Evolutionary conservation across 305 asterid genomes (phyloP).

Genomic region (Fraxinus baroniana): DNA sequence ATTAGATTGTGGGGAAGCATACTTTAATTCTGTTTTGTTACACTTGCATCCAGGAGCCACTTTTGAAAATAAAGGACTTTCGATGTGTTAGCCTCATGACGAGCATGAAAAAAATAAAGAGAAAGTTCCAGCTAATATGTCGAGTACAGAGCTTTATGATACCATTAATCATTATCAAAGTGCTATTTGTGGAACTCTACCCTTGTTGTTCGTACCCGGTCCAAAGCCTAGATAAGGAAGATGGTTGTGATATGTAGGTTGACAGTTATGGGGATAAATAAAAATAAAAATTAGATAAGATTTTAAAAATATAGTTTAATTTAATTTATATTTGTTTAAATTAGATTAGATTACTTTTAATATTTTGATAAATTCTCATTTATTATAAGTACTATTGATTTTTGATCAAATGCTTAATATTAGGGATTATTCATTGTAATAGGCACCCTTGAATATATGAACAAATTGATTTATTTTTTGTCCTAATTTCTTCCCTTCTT

Average conservation of each 20-base stretch:
- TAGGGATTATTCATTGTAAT: background rate
- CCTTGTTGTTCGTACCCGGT: background rate
- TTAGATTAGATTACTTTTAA: background rate
- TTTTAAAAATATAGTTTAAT: background rate
- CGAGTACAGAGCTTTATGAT: background rate
- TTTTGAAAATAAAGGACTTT: background rate
- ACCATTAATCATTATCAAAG: background rate
- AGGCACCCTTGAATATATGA: background rate
- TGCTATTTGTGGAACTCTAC: background rate
- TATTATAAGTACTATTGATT: background rate
- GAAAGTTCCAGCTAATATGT: background rate
- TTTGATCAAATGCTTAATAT: background rate
- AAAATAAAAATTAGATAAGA: background rate
- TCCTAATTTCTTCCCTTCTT: background rate
- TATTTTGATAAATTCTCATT: background rate
- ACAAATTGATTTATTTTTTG: no score
- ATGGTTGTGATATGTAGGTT: constrained; percentile 7
- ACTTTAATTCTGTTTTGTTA: background rate
- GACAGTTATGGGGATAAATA: background rate
- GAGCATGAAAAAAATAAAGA: background rate
- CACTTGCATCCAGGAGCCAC: background rate
- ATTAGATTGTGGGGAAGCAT: background rate
- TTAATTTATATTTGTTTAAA: background rate
- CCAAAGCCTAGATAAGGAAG: background rate
- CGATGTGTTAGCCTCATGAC: background rate